Conservation (phyloP, 306 rosid species). For the Quercus dentata region DNA sequence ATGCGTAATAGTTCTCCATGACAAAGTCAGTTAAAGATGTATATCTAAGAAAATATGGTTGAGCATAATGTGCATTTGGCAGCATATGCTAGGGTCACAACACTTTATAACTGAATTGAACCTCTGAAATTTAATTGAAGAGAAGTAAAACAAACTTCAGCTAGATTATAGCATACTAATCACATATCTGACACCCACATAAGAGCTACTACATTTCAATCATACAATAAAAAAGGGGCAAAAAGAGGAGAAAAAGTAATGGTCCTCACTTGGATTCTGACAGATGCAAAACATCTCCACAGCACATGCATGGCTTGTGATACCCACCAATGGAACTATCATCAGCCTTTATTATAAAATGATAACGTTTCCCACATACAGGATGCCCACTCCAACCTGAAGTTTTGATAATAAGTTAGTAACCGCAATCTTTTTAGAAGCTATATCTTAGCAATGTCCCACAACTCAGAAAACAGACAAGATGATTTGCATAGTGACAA, state of each 20-base stretch:
- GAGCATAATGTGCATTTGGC: too few relatives aligned
- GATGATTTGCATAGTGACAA: neutral
- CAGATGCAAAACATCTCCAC: constrained; percentile 89
- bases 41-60: too few relatives aligned
- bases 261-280: constrained; percentile 92
- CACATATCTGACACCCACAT: neutral
- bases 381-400: constrained; percentile 98
- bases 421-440: neutral
- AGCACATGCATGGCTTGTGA: constrained; percentile 95
- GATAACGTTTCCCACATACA: constrained; percentile 87
- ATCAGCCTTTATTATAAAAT: constrained; percentile 87
- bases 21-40: too few relatives aligned
- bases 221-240: neutral
- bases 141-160: too few relatives aligned
- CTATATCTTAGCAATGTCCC: neutral
- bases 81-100: too few relatives aligned
- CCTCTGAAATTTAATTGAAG: too few relatives aligned
- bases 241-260: constrained; percentile 1
- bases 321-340: constrained; percentile 93
- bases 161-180: neutral
- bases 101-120: too few relatives aligned
- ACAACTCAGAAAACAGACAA: neutral
- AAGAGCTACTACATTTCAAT: neutral
- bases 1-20: too few relatives aligned
- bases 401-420: constrained; percentile 2